Conservation (phyloP, 495 filamentous ascomycete species). For the Amphirosellinia nigrospora region DNA sequence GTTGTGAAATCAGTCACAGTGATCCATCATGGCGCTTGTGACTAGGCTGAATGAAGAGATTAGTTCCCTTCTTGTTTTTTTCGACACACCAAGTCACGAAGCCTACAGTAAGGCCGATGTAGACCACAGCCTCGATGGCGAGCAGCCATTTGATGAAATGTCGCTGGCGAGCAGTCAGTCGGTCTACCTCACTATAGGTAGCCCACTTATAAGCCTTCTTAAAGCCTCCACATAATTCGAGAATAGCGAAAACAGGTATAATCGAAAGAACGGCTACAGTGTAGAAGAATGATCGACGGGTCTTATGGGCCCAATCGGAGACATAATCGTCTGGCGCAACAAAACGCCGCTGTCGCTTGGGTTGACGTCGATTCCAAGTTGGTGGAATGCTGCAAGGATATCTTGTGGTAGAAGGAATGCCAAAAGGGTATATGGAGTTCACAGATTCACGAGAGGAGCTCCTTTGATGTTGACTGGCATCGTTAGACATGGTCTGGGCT, state of each 20-base stretch:
- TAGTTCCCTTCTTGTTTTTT: slow-evolving; percentile 5
- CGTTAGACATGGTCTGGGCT: not conserved
- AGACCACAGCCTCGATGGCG: slow-evolving; percentile 31
- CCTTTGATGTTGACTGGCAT: not conserved
- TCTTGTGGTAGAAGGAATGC: not conserved
- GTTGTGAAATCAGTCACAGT: not conserved
- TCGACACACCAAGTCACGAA: slow-evolving; percentile 25
- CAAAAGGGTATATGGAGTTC: not conserved
- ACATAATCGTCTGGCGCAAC: slow-evolving; percentile 34
- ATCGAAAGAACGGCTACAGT: slow-evolving; percentile 37
- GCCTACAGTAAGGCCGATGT: slow-evolving; percentile 13
- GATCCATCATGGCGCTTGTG: not conserved
- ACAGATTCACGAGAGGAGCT: not conserved
- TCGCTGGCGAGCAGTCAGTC: slow-evolving; percentile 37
- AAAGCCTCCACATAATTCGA: slow-evolving; percentile 38
- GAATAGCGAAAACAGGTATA: slow-evolving; percentile 42
- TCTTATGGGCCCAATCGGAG: slow-evolving; percentile 33
- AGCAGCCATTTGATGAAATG: slow-evolving; percentile 32
- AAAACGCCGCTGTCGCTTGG: slow-evolving; percentile 15
- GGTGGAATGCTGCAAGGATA: not conserved
- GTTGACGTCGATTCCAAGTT: slow-evolving; percentile 26
- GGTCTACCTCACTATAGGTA: slow-evolving; percentile 41
- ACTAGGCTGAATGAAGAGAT: not conserved
- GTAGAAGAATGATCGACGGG: slow-evolving; percentile 39
- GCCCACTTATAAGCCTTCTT: slow-evolving; percentile 40